phyloP scores from a whole-genome alignment of 2,329 filamentous ascomycete species.

The Microdochium bolleyi region DNA sequence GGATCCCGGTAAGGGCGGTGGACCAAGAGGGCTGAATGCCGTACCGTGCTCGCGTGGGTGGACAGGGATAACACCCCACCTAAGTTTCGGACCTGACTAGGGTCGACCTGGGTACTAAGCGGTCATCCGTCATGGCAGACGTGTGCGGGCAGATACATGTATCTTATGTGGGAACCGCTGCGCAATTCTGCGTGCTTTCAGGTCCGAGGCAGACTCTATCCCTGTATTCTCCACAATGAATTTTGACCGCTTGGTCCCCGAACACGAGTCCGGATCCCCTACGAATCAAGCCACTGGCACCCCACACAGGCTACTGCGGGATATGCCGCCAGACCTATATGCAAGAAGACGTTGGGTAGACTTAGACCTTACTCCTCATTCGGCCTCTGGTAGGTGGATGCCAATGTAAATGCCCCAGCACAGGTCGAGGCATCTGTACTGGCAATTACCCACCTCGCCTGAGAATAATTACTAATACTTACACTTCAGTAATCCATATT shows the following conservation, averaged over 20 bases:
- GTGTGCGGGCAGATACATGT: neutral
- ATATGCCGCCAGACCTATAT: neutral
- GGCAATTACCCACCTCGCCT: neutral
- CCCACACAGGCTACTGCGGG: neutral
- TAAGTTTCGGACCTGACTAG: neutral
- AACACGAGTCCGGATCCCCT: neutral
- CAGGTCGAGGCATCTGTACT: neutral
- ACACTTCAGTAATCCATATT: neutral
- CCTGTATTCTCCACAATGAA: neutral
- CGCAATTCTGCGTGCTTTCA: neutral
- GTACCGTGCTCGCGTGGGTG: neutral
- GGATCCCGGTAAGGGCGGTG: neutral
- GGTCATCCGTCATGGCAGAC: neutral
- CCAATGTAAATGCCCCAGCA: neutral
- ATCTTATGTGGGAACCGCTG: neutral
- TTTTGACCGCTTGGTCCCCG: neutral
- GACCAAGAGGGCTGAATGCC: neutral
- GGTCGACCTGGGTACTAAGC: too few relatives aligned
- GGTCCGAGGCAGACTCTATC: neutral
- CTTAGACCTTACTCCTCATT: neutral
- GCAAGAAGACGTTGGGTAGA: neutral
- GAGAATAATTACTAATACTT: neutral
- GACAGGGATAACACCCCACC: neutral
- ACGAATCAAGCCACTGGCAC: neutral
- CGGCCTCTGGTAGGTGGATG: neutral